Percentiles rank a stretch among this genome's conserved stretches.
Conservation (phyloP, 208 protist genomes). For the Trypanosoma scelopori region DNA sequence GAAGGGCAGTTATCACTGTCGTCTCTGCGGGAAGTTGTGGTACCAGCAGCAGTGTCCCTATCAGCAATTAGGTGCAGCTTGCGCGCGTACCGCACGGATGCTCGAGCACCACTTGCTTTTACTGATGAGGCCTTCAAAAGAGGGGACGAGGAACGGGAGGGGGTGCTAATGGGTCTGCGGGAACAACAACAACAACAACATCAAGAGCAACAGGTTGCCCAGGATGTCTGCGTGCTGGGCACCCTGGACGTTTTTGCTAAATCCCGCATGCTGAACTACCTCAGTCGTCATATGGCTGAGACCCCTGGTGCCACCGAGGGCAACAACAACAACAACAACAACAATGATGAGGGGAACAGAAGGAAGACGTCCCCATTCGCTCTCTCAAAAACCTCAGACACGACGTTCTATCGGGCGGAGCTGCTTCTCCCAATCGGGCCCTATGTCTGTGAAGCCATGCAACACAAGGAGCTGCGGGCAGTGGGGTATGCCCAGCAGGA, state of each 20-base stretch:
- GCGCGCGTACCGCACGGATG: background rate
- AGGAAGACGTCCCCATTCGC: slow-evolving; percentile 24
- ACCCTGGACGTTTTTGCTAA: slow-evolving; percentile 30
- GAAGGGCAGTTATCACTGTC: too few species aligned
- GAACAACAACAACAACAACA: background rate
- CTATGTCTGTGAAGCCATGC: slow-evolving; percentile 35
- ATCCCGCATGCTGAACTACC: slow-evolving; percentile 36
- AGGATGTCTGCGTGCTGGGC: slow-evolving; percentile 20
- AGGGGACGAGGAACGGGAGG: background rate
- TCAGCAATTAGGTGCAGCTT: too few species aligned
- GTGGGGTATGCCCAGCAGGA: slow-evolving; percentile 36
- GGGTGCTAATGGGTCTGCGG: slow-evolving; percentile 12
- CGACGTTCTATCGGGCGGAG: slow-evolving; percentile 12
- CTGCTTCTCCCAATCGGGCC: slow-evolving; percentile 41
- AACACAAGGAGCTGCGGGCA: slow-evolving; percentile 29
- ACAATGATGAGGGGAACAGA: background rate
- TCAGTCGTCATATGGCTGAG: slow-evolving; percentile 16
- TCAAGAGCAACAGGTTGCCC: background rate
- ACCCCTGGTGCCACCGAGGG: too few species aligned
- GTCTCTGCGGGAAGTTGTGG: too few species aligned
- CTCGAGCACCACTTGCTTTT: background rate
- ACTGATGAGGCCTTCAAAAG: background rate
- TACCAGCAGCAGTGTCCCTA: too few species aligned
- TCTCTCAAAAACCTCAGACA: slow-evolving; percentile 6
- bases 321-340: too few species aligned